phyloP scores from a whole-genome alignment of 129 eudicot genomes.

The Kitagawia praeruptora region DNA sequence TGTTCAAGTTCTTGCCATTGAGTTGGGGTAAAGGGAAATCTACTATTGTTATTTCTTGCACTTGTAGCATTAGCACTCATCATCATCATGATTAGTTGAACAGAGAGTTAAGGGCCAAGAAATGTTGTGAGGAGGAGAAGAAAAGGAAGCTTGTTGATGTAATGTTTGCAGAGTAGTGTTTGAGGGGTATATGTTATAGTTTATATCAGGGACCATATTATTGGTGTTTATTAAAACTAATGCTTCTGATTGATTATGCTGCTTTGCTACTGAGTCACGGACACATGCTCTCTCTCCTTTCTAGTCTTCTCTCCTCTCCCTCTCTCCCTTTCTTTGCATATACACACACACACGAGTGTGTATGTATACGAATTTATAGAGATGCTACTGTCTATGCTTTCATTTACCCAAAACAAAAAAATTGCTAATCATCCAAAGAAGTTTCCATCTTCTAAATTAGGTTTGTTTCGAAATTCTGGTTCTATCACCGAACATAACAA shows the following conservation, averaged over 20 bases:
- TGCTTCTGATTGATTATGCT: conserved; percentile 36
- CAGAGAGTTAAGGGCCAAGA: background rate
- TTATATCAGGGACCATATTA: conserved; percentile 44
- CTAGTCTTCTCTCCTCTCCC: background rate
- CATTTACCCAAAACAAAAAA: too few relatives aligned
- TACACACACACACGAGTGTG: background rate
- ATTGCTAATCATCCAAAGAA: too few relatives aligned
- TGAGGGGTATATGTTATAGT: conserved; percentile 20
- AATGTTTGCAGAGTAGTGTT: conserved; percentile 1
- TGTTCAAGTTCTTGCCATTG: conserved; percentile 94
- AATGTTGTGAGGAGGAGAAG: background rate
- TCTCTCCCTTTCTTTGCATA: too few relatives aligned
- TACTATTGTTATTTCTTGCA: conserved; percentile 17
- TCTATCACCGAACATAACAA: too few relatives aligned
- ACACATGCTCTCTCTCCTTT: conserved; percentile 3
- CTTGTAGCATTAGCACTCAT: conserved; percentile 11
- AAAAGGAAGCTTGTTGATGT: background rate
- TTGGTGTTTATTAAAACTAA: conserved; percentile 33
- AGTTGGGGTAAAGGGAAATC: conserved; percentile 67
- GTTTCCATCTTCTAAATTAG: too few relatives aligned
- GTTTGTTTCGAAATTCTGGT: too few relatives aligned
- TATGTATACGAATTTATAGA: too few relatives aligned
- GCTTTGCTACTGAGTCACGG: background rate
- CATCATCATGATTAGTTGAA: conserved; percentile 30
- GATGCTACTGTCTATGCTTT: too few relatives aligned